Base-by-base conservation (phyloP, 139 green algal species). In the Zygnema circumcarinatum region DNA sequence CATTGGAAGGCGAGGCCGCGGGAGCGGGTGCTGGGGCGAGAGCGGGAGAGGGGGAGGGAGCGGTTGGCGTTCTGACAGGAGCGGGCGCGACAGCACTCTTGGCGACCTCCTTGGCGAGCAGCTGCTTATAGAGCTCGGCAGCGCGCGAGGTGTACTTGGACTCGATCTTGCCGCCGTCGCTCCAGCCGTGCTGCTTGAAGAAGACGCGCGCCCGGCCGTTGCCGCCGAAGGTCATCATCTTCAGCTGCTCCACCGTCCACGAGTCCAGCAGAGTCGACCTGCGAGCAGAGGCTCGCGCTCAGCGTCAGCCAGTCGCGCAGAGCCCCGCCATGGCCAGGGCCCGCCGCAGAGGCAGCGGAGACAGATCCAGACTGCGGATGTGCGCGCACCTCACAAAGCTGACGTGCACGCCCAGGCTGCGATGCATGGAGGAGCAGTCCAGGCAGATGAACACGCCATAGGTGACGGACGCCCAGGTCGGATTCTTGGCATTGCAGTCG, bases 141-240 rank as follows among this genome's bases (percentile, higher is more conserved):
- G 97, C 97, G 2, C 96, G 89, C 0, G 94, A 98, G 0, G 94
- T 97, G 94, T 99, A 99, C 93, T 97, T 99, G 54, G 92, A 80
- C 92, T 98, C 94, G 68, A 98, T 98, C 88, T 99, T 98, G 90
- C 98, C 97, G 38, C 87, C 76, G 22, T 91, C 84, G 36, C 42
- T 90, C 95, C 96, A 99, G 0, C 97, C 97, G 91, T 99, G 97
- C 92, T 99, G 95, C 90, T 98, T 98, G 93, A 99, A 99, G 88
- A 98, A 99, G 38, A 93, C 92, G 22, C 95, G 91, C 0, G 94
- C 97, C 0, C 95, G 89, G 40, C 93, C 88, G 88, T 99, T 99
- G 54, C 97, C 97, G 33, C 95, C 92, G 0, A 93, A 92, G 93
- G 97, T 96, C 39, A 98, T 89, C 79, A 97, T 93, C 90, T 95